Evolutionary conservation across 371 early-diverging fungal genomes (phyloP), one percentile per base, ranked within the genome.

Genomic region (Chytridiales sp.): DNA sequence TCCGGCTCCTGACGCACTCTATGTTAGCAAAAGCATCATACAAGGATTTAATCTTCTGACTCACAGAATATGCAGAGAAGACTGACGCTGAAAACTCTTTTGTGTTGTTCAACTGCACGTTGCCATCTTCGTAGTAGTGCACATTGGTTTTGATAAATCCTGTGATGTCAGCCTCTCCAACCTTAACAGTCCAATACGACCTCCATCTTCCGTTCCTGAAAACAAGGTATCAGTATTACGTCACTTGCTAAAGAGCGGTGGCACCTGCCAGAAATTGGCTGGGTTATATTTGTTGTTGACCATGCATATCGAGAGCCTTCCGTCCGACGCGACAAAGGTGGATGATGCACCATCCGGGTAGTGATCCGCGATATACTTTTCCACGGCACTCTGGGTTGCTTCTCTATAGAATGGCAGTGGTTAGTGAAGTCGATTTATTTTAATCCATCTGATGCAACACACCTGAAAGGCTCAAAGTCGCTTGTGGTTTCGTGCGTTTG

Each of bases 121-220:
- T 98, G 27, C 98, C 98, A 61, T 98, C 96, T 77, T 98, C 98
- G 70, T 92, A 98, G 73, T 98, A 98, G 66, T 98, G 98, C 19
- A 97, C 93, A 47, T 86, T 79, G 26, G 88, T 84, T 66, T 84
- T 83, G 38, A 90, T 63, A 11, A 59, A 61, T 2, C 95, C 96
- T 57, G 76, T 85, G 15, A 95, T 65, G 36, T 80, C 78, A 24
- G n/a, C 52, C 8, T 48, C 27, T 30, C 76, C 79, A 0, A 83
- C 67, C 19, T 47, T 19, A 30, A 76, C 70, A 3, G 76, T 80
- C 92, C 94, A 97, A 24, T 80, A 67, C 6, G 95, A 85, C 30
- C 89, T 80, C 94, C 94, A 94, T 65, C 92, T 81, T 43, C 95
- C 97, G 72, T 93, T 94, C 88, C 90, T 87, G 44, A 35, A 6